A percentile compares a stretch with the other conserved stretches of the same genome.
phyloP scores from a whole-genome alignment of 441 rosid genomes.

The Gossypium schwendimanii region DNA sequence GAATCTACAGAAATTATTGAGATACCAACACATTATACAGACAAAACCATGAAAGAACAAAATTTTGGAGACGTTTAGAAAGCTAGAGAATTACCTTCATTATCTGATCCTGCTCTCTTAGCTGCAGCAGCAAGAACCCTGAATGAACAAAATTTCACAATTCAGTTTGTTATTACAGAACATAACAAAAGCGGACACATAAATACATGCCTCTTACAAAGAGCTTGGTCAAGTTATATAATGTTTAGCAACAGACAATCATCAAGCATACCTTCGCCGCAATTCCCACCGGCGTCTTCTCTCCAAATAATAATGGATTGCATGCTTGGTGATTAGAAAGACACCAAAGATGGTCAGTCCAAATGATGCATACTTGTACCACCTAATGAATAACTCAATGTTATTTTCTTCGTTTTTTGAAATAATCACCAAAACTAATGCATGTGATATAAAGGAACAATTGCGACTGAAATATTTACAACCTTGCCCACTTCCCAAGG shows the following conservation, averaged over 20 bases:
- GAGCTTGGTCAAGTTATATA: neutral
- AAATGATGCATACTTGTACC: slow-evolving; percentile 69
- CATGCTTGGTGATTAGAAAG: slow-evolving; percentile 41
- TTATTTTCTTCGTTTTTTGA: slow-evolving; percentile 12
- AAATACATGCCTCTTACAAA: neutral
- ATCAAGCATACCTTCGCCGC: slow-evolving; percentile 36
- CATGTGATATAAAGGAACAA: neutral
- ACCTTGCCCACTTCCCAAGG: slow-evolving; percentile 97
- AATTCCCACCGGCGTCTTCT: slow-evolving; percentile 45
- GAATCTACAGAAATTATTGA: slow-evolving; percentile 29
- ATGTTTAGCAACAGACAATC: neutral
- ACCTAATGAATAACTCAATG: slow-evolving; percentile 39
- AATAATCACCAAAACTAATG: slow-evolving; percentile 6
- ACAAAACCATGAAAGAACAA: neutral
- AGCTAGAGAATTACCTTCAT: slow-evolving; percentile 41
- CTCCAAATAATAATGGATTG: slow-evolving; percentile 39
- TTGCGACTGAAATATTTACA: slow-evolving; percentile 3
- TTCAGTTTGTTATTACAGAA: slow-evolving; percentile 13
- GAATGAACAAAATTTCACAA: slow-evolving; percentile 19
- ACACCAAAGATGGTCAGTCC: slow-evolving; percentile 57
- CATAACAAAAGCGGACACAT: neutral
- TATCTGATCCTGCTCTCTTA: slow-evolving; percentile 49
- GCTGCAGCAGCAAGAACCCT: slow-evolving; percentile 92
- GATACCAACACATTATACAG: slow-evolving; percentile 2
- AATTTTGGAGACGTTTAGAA: neutral